Conservation (phyloP, 2,329 filamentous ascomycete genomes). For the Stachybotrys elegans region DNA sequence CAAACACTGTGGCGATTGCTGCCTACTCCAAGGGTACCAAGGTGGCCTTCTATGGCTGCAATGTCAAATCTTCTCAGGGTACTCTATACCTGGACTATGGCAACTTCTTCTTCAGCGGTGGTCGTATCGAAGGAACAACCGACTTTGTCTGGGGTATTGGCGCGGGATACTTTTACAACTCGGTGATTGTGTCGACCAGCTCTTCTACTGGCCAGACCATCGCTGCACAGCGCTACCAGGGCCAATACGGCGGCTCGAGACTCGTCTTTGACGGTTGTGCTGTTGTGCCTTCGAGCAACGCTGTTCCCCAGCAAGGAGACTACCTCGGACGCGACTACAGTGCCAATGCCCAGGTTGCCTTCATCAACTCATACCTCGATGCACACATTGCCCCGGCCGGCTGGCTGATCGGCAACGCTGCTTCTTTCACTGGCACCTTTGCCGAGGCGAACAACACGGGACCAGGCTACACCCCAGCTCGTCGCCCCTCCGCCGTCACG, state of each 20-base stretch:
- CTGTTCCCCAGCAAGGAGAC: constrained; percentile 15
- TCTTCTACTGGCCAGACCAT: constrained; percentile 23
- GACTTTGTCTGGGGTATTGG: too few species aligned
- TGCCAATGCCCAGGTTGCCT: constrained; percentile 17
- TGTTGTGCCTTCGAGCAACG: constrained; percentile 23
- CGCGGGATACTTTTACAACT: too few species aligned
- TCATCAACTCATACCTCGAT: constrained; percentile 23
- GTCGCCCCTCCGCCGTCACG: constrained; percentile 15
- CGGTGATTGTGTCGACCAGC: too few species aligned
- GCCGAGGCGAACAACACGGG: constrained; percentile 27
- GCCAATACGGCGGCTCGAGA: constrained; percentile 25
- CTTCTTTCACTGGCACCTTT: constrained; percentile 20
- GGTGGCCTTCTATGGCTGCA: constrained; percentile 33
- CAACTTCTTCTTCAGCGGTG: too few species aligned
- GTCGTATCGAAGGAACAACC: too few species aligned
- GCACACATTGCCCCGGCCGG: constrained; percentile 18
- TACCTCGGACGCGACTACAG: constrained; percentile 23
- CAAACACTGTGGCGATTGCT: constrained; percentile 16
- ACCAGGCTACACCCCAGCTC: constrained; percentile 17
- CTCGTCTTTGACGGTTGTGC: constrained; percentile 36
- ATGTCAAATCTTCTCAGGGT: constrained; percentile 17
- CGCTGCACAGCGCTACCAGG: constrained; percentile 20
- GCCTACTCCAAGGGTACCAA: constrained; percentile 28
- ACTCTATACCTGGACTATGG: too few species aligned
- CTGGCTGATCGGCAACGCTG: constrained; percentile 17